Conservation (phyloP, 2,329 filamentous ascomycete species). For the Chaetomium olivaceum region DNA sequence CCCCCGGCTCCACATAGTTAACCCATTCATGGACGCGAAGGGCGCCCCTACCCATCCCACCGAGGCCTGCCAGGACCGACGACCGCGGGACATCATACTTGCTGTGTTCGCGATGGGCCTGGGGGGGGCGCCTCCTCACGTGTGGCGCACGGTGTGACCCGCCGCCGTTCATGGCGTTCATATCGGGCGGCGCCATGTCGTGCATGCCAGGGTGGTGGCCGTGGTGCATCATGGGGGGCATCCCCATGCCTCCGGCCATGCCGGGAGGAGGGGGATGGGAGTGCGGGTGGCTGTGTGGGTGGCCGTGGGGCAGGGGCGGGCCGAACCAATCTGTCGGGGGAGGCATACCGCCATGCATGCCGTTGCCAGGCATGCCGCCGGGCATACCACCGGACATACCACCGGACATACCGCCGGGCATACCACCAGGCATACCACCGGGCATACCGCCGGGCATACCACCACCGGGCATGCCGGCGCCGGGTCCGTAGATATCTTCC, state of each 20-base stretch:
- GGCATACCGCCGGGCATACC: slow-evolving; percentile 21
- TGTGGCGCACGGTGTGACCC: slow-evolving; percentile 29
- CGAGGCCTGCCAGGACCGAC: slow-evolving; percentile 52
- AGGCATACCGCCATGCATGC: slow-evolving; percentile 33
- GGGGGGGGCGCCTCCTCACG: slow-evolving; percentile 27
- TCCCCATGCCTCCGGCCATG: slow-evolving; percentile 2
- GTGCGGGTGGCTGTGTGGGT: slow-evolving; percentile 14
- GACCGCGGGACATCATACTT: slow-evolving; percentile 37
- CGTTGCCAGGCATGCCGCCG: slow-evolving; percentile 27
- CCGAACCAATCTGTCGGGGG: slow-evolving; percentile 23
- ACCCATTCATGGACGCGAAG: slow-evolving; percentile 53
- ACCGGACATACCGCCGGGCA: slow-evolving; percentile 30
- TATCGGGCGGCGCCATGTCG: not conserved
- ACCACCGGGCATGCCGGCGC: slow-evolving; percentile 33
- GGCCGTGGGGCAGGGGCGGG: slow-evolving; percentile 15
- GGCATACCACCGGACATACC: slow-evolving; percentile 30
- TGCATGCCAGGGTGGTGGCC: slow-evolving; percentile 3
- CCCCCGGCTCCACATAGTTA: slow-evolving; percentile 48
- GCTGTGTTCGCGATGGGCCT: slow-evolving; percentile 30
- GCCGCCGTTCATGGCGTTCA: not conserved
- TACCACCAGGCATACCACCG: slow-evolving; percentile 32
- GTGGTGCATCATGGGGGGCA: slow-evolving; percentile 14
- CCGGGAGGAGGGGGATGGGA: slow-evolving; percentile 10
- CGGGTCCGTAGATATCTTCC: slow-evolving; percentile 40
- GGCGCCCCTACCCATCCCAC: slow-evolving; percentile 47